These are phyloP conservation scores for Cryphonectria radicalis DNA, from an alignment of 2,329 filamentous ascomycete species.

Conservation along the genomic window DNA sequence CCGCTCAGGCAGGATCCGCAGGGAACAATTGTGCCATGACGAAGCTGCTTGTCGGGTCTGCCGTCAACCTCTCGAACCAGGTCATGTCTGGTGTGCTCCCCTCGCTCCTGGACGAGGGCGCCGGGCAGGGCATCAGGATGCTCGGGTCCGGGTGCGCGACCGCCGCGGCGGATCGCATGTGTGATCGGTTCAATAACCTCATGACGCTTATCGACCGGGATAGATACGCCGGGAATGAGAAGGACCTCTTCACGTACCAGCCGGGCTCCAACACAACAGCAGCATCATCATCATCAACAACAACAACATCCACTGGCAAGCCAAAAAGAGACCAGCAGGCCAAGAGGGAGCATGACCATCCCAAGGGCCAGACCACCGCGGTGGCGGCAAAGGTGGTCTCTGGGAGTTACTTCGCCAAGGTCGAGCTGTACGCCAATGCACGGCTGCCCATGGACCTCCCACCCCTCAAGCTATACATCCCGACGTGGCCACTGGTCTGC, in stretches of 20 bases:
- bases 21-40: constrained; percentile 36
- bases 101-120: constrained; percentile 48
- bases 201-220: constrained; percentile 75
- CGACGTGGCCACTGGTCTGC: constrained; percentile 77
- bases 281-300: too few relatives aligned
- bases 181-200: constrained; percentile 65
- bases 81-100: constrained; percentile 43
- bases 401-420: constrained; percentile 72
- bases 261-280: constrained; percentile 22
- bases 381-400: constrained; percentile 44
- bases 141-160: constrained; percentile 49
- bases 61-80: constrained; percentile 49
- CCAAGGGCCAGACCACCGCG: constrained; percentile 43
- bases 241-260: constrained; percentile 54
- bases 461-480: constrained; percentile 71
- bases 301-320: constrained; percentile 12
- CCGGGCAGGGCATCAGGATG: constrained; percentile 45
- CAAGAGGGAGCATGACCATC: constrained; percentile 38
- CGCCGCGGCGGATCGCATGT: constrained; percentile 66
- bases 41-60: constrained; percentile 45
- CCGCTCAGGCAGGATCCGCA: constrained; percentile 25
- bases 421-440: constrained; percentile 79
- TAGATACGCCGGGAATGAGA: constrained; percentile 55
- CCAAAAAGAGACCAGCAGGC: constrained; percentile 37
- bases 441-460: constrained; percentile 70